Evolutionary conservation across 768 basidiomycete species (phyloP), one percentile per base, ranked within the genome.

Genomic region (Psilocybe subaeruginosa): DNA sequence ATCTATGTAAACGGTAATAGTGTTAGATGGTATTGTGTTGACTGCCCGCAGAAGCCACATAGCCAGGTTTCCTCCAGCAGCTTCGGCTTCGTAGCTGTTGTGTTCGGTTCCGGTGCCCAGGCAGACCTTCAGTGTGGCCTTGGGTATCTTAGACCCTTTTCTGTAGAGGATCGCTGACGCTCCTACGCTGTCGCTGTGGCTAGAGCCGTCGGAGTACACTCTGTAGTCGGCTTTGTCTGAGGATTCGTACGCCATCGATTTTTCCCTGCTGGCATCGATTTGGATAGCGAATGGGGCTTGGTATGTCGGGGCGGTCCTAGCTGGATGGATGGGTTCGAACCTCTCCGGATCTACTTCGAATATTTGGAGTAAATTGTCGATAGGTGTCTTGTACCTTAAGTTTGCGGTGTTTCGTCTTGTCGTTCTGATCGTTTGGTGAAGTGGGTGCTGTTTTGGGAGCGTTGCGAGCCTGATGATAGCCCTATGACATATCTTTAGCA

Each of bases 141-240:
- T 12, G 12, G 5, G 35, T 12, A 5, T 37, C 7, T 37, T 12
- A 6, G 7, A 12, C 12, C 35, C 7, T 37, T 5, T 37, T 37
- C 35, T 37, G 56, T 56, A 65, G 1, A 68, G 33, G 8, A 64
- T 54, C 0, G 63, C 65, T 11, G 63, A 65, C 11, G 69, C 74
- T n/a, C 73, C 72, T 4, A 69, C 64, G 3, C 58, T 35, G 8
- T 53, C 56, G 3, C 55, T 48, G 1, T 58, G 11, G 4, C 57
- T 52, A 1, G 64, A 65, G 19, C 66, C 54, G 45, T 65, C 61
- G 3, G 60, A 59, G 52, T 64, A 68, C 0, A 68, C 46, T 6
- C 51, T 65, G 8, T 41, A 16, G 16, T 51, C 43, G 4, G 50
- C 33, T 7, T 29, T 27, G 55, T 57, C 57, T 2, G 54, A 8